Evolutionary conservation across 768 basidiomycete species (phyloP), one percentile per base, ranked within the genome.

Genomic region (Psilocybe cubensis): DNA sequence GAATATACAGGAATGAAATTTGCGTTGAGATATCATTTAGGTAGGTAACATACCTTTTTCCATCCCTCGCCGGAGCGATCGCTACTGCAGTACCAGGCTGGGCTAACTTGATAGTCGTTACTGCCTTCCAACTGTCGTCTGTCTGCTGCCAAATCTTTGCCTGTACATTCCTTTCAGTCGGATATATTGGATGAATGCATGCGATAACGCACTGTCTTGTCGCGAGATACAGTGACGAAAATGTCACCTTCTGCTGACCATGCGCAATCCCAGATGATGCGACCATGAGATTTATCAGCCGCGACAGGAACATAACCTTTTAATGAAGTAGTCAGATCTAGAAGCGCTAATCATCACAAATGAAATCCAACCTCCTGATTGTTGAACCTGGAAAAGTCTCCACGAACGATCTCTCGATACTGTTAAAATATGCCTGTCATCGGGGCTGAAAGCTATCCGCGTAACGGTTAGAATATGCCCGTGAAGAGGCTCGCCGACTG

Each of bases 221-320:
- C 97, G 41, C 97, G 83, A 2, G 96, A 95, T 1, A 92, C 96
- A 2, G 97, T 98, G 10, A 87, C 95, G 66, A 99, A 99, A 14
- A 89, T 66, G 63, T 87, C 82, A 6, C 87, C 86, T 62, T 92
- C 88, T 1, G 74, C 66, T 1, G 90, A 80, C 94, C 96, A 99
- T 12, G 87, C 84, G 66, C 91, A 92, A 69, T 98, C 97, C 94
- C 97, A 96, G 31, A 99, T 90, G 66, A 99, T 97, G 35, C 97
- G 83, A 1, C 83, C 83, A 71, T 98, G 97, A 0, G 92, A 87
- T 73, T 92, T 96, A 56, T 94, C 86, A 14, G 83, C 80, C 4
- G 84, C 83, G 20, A 87, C 65, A 2, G 87, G 85, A 7, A 76
- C 60, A 68, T 86, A 95, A 1, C 83, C 92, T 83, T 27, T 46